Evolutionary conservation across 2,329 filamentous ascomycete species (phyloP).

Genomic region (Cladosporium halotolerans): DNA sequence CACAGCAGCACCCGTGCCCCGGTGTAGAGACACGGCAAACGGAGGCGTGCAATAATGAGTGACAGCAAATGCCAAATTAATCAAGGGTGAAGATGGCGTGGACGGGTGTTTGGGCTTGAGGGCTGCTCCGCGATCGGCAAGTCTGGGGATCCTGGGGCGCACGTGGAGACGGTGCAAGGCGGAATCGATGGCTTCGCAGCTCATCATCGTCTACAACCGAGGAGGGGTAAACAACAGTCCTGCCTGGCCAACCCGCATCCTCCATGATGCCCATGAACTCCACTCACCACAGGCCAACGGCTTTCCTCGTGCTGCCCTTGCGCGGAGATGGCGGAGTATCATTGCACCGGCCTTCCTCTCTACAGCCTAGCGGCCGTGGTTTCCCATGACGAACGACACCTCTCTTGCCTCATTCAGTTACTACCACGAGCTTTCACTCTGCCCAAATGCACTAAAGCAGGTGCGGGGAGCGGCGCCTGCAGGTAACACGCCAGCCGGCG

Average conservation of each 20-base stretch:
- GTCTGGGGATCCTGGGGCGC: constrained; percentile 2
- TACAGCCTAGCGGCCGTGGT: background rate
- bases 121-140: background rate
- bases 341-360: constrained; percentile 1
- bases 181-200: background rate
- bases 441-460: constrained; percentile 1
- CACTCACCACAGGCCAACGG: background rate
- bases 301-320: background rate
- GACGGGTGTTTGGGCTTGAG: no score
- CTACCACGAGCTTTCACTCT: background rate
- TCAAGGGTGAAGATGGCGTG: no score
- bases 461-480: constrained; percentile 10
- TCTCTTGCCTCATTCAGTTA: background rate
- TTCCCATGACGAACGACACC: background rate
- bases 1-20: background rate
- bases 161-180: background rate
- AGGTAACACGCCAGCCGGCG: background rate
- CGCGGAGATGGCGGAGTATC: background rate
- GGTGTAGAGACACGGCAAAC: background rate
- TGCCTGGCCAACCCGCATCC: background rate
- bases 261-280: background rate
- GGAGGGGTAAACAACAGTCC: background rate
- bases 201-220: background rate
- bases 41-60: no score
- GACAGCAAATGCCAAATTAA: no score